Evolutionary conservation across 2,329 filamentous ascomycete species (phyloP).

Genomic region (Penicillium sp.): DNA sequence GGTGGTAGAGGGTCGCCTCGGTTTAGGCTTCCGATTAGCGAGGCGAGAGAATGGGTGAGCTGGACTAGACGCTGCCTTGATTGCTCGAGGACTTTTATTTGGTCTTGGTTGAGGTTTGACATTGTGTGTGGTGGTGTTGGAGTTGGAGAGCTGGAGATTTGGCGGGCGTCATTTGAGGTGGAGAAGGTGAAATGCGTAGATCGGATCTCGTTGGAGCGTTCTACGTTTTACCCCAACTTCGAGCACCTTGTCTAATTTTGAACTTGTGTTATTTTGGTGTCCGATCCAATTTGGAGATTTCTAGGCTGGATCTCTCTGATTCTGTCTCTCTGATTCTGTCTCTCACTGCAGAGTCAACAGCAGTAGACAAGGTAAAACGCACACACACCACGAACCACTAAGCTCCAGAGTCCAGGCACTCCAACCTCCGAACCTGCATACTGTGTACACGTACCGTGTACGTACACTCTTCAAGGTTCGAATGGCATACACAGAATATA

Average conservation of each 20-base stretch:
- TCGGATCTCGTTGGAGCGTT: no score
- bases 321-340: not conserved
- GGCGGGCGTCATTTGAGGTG: not conserved
- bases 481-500: not conserved
- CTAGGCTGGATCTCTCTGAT: no score
- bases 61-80: slow-evolving; percentile 65
- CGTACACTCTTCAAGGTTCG: no score
- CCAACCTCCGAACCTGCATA: not conserved
- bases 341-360: no score
- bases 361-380: not conserved
- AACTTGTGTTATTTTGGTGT: no score
- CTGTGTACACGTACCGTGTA: no score
- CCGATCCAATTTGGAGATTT: no score
- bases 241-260: no score
- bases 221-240: not conserved
- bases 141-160: not conserved
- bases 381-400: no score
- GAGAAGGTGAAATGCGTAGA: not conserved
- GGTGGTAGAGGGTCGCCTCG: slow-evolving; percentile 63
- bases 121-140: slow-evolving; percentile 23
- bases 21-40: slow-evolving; percentile 59
- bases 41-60: slow-evolving; percentile 64
- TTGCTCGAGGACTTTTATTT: slow-evolving; percentile 64
- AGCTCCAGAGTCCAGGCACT: no score
- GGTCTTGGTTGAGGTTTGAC: slow-evolving; percentile 39